Base-by-base conservation (phyloP, 106 monocot species). In the Dendrobium chrysotoxum region DNA sequence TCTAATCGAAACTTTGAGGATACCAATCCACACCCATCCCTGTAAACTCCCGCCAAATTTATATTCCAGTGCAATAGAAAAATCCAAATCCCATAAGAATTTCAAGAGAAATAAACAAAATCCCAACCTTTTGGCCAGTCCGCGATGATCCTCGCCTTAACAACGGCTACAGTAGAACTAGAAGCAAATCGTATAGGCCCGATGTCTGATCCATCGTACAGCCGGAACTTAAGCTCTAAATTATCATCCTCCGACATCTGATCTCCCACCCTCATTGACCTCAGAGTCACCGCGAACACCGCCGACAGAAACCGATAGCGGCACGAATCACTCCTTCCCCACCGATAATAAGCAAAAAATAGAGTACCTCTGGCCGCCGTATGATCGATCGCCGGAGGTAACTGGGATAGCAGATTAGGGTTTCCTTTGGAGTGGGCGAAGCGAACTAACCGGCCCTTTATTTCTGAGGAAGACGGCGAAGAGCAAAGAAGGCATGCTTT, bases 181-280 rank as follows among this genome's bases (percentile, higher is more conserved):
- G 84, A 8, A 2, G 83, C 15, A 78, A 81, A 87, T 28, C 81
- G 81, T 44, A 87, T 81, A 75, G 87, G 87, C 9, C 87, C 80
- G 78, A 87, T 87, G 54, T 87, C 87, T 21, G 87, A 67, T 28
- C 87, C 87, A 78, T 87, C 87, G 16, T 65, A 87, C 45, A 87
- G 78, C 12, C 87, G 80, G 81, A 87, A 87, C 72, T 81, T 87
- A 7, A 87, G 81, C 84, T 87, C 87, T 10, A 87, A 64, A 57
- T 84, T 77, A 80, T 87, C 87, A 78, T 87, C 87, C 16, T 78
- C 87, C 26, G 64, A 45, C 80, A 79, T 81, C 72, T 45, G 78
- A 73, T 81, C 58, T 55, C 41, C 38, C 30, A 45, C 28, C 64
- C 44, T 7, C 30, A 26, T 38, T 6, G 7, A 26, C 13, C 54